Evolutionary conservation across 768 basidiomycete genomes (phyloP), one percentile per base, ranked within the genome.

Genomic region (Suillus decipiens): DNA sequence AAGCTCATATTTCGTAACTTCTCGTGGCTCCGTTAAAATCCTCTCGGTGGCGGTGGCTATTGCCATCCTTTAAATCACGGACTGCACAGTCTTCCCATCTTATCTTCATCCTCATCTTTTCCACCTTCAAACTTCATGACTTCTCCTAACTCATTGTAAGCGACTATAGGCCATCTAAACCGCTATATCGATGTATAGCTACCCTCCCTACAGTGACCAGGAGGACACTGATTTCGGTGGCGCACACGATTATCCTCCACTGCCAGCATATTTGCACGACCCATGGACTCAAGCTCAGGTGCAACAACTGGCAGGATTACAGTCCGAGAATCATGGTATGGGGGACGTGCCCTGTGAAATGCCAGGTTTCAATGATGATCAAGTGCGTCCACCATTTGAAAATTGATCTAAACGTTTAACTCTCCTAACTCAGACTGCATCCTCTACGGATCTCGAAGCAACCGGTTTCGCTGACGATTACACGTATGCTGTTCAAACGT

Each of bases 31-130:
- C 36, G 67, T 31, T 56, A 74, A 70, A 70, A 69, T 65, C 22
- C 61, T 56, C 60, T 59, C 58, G 37, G 71, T 51, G 54, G 59
- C 59, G 55, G 53, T 55, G 63, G 41, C 34, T 54, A 56, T 64
- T 64, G 50, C 39, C 39, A 54, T 63, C 70, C 67, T 74, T 74
- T 75, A 74, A 63, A 59, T 31, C 41, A 55, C 50, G 37, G n/a
- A 47, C 58, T 60, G n/a, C 22, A 39, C 19, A 34, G 42, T 36
- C 59, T 50, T 62, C 60, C 50, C 61, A 67, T 61, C 62, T 60
- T 59, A 17, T 14, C 43, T 22, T 45, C 41, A 28, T 3, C 7
- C 8, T 7, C 62, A 57, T 57, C 34, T 28, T 45, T 48, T n/a
- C 63, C 17, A 62, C 48, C 64, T 36, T 28, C 28, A 28, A 28